Conservation (phyloP, 495 filamentous ascomycete genomes). For the Hypoxylon intermedium region DNA sequence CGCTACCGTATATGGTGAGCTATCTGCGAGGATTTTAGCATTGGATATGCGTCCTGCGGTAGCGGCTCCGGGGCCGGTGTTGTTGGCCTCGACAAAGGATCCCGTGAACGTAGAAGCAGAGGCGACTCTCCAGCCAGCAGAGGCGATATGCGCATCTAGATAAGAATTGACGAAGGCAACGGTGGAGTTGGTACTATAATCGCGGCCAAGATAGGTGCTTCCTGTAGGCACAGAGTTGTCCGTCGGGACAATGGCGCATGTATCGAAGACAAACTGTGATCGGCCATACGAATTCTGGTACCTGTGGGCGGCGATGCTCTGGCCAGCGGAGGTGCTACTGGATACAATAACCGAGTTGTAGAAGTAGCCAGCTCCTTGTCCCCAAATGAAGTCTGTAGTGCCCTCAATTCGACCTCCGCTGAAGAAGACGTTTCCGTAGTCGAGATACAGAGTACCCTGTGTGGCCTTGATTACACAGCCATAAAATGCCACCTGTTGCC, state of each 20-base stretch:
- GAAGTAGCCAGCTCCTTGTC: background rate
- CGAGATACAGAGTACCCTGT: background rate
- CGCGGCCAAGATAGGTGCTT: background rate
- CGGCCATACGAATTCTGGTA: background rate
- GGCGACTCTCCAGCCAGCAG: background rate
- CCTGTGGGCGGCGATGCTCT: background rate
- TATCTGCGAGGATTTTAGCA: background rate
- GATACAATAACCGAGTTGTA: background rate
- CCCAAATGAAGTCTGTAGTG: background rate
- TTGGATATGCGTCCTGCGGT: background rate
- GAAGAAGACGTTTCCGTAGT: background rate
- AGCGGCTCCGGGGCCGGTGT: background rate
- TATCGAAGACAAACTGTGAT: background rate
- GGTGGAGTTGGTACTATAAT: background rate
- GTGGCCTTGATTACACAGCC: background rate
- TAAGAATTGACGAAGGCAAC: background rate
- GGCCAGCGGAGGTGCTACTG: background rate
- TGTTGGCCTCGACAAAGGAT: background rate
- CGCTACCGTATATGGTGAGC: background rate
- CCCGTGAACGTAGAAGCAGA: background rate
- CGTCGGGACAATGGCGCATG: background rate
- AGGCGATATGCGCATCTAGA: background rate
- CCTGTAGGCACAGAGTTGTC: background rate
- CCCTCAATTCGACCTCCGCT: background rate
- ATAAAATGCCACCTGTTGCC: background rate